Conservation (phyloP, 805 yeast genomes). For the Trichomonascus vanleenenianus region DNA sequence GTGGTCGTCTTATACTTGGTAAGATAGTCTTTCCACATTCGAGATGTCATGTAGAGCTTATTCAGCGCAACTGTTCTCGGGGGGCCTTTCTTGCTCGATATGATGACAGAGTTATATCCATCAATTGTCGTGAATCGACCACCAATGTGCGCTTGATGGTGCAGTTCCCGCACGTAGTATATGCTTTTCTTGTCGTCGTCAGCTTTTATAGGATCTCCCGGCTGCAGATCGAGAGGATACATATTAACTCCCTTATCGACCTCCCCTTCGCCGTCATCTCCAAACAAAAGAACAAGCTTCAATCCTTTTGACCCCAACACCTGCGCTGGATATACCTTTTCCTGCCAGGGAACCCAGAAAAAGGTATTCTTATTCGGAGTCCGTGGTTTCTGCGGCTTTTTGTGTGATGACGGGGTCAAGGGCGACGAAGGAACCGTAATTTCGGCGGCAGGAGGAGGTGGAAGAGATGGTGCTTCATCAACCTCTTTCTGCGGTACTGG, state of each 20-base stretch:
- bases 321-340: background rate
- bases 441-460: too few species aligned
- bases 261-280: conserved; percentile 10
- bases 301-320: background rate
- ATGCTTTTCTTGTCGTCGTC: conserved; percentile 7
- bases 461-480: too few species aligned
- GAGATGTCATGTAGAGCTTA: conserved; percentile 2
- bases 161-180: background rate
- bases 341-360: background rate
- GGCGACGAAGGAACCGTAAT: too few species aligned
- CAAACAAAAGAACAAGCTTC: conserved; percentile 2
- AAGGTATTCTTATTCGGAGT: background rate
- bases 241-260: background rate
- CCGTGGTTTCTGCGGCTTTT: background rate
- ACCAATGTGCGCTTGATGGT: background rate
- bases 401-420: background rate
- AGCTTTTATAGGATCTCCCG: conserved; percentile 16
- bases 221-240: conserved; percentile 11
- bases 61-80: background rate
- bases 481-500: too few species aligned
- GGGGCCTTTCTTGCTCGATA: background rate
- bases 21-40: conserved; percentile 8
- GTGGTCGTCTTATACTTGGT: conserved; percentile 1
- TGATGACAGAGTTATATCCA: background rate
- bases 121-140: background rate